Evolutionary conservation across 2,329 filamentous ascomycete species (phyloP), one percentile per base, ranked within the genome.

Genomic region (Mycosphaerella sp.): DNA sequence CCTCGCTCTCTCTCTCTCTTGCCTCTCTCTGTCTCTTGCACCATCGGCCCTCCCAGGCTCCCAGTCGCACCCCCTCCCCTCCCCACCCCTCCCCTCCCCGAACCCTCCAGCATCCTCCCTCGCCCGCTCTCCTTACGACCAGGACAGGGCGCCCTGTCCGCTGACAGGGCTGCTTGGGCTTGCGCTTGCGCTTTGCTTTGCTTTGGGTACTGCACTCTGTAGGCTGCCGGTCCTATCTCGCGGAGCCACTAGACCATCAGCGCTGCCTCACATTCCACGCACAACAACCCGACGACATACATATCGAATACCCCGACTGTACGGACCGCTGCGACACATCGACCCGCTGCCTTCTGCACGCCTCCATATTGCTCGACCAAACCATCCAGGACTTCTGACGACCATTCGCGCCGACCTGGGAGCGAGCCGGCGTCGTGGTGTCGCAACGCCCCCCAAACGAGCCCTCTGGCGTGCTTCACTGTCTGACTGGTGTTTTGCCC

Each of bases 261-360:
- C 21, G 21, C 21, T 21, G 3, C 21, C 41, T 34, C 44, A 41
- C 45, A 49, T 49, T 49, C 45, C 45, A 17, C 36, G 10, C 37
- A 41, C 17, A 41, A 34, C 45, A 41, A 27, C 44, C 17, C 30
- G 35, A 40, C 44, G 17, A 37, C 44, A 48, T 14, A 44, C 27
- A n/a, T 25, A 40, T 27, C 25, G 21, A 21, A 21, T 21, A 44
- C 41, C 5, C 28, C n/a, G 32, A 35, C 32, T 35, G 12, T 12
- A 35, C 36, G 36, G 36, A 18, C n/a, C 36, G 36, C n/a, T 5
- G n/a, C 2, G 8, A 9, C 10, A 39, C 36, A 4, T 39, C 14
- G 36, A 14, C n/a, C 9, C 40, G 40, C 9, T 27, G 9, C 18
- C 40, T 2, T 41, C 40, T 41, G 17, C 13, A 41, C 8, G 21